Conservation (phyloP, 768 basidiomycete genomes). For the Tylopilus subfusipes region DNA sequence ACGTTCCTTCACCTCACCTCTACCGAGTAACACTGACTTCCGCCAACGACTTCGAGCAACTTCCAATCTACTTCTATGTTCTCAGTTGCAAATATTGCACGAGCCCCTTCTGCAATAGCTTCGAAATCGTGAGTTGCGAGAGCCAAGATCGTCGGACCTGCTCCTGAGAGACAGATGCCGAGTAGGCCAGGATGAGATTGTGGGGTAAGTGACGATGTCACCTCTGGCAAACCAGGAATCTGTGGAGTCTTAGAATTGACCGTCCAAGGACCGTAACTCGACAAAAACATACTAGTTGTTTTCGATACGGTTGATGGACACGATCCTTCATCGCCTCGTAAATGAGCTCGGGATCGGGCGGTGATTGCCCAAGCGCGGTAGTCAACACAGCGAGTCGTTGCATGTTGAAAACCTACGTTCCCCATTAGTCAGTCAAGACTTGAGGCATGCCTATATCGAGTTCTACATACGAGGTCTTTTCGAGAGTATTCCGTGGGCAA, state of each 20-base stretch:
- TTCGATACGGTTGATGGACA: slow-evolving; percentile 95
- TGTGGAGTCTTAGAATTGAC: slow-evolving; percentile 29
- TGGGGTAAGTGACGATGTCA: slow-evolving; percentile 86
- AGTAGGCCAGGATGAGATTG: slow-evolving; percentile 88
- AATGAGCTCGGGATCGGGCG: slow-evolving; percentile 93
- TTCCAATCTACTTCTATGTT: slow-evolving; percentile 90
- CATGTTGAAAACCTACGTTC: slow-evolving; percentile 86
- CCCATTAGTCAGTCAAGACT: not conserved
- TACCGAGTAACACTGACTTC: slow-evolving; percentile 27
- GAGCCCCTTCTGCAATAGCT: slow-evolving; percentile 78
- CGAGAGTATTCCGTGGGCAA: slow-evolving; percentile 82
- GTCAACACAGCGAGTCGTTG: slow-evolving; percentile 96
- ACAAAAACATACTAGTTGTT: slow-evolving; percentile 59
- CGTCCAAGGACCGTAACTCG: not conserved
- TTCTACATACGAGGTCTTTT: slow-evolving; percentile 73
- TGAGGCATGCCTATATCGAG: not conserved
- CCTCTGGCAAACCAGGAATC: slow-evolving; percentile 95
- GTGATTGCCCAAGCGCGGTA: slow-evolving; percentile 84
- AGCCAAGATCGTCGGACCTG: slow-evolving; percentile 95
- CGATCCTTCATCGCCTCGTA: slow-evolving; percentile 99
- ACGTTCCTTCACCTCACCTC: slow-evolving; percentile 11
- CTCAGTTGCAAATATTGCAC: slow-evolving; percentile 64
- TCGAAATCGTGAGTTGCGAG: slow-evolving; percentile 86
- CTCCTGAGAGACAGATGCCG: slow-evolving; percentile 96
- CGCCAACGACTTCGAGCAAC: slow-evolving; percentile 64